Conservation (phyloP, 139 green algal genomes). For the Astrephomene gubernaculifera region DNA sequence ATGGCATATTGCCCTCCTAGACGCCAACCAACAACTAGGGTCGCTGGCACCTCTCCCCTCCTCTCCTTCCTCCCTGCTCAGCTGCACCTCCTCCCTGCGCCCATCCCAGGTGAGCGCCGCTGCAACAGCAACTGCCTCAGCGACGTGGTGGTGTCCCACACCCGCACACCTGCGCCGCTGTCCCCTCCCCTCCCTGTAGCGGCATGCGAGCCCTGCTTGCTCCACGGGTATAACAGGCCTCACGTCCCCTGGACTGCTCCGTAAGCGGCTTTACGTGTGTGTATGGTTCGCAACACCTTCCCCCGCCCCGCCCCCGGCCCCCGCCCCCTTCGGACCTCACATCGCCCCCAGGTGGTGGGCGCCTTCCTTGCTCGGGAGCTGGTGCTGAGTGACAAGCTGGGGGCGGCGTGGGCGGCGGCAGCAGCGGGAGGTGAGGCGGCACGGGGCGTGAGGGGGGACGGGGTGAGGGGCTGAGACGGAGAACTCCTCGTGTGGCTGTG, state of each 20-base stretch:
- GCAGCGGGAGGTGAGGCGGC: background rate
- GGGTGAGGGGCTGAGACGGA: background rate
- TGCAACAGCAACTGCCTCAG: no score
- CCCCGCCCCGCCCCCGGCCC: background rate
- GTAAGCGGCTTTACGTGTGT: no score
- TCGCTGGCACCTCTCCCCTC: background rate
- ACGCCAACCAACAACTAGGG: background rate
- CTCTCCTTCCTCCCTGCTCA: background rate
- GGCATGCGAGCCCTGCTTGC: background rate
- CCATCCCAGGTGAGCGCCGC: no score
- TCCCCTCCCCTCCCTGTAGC: no score
- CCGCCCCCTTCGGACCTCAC: background rate
- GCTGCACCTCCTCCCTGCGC: background rate
- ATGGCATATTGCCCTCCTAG: background rate
- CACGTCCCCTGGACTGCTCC: no score
- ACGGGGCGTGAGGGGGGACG: background rate
- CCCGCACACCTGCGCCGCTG: no score
- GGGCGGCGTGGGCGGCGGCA: background rate
- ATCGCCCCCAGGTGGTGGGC: background rate
- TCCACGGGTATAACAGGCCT: no score
- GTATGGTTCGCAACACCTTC: background rate
- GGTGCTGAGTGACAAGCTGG: slow-evolving; percentile 37
- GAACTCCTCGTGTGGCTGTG: background rate
- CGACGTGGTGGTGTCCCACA: no score
- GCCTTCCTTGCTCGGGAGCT: slow-evolving; percentile 27